A percentile compares a stretch with the other conserved stretches of the same genome.
Evolutionary conservation across 768 basidiomycete genomes (phyloP).

Genomic region (Sporobolomyces pararoseus): DNA sequence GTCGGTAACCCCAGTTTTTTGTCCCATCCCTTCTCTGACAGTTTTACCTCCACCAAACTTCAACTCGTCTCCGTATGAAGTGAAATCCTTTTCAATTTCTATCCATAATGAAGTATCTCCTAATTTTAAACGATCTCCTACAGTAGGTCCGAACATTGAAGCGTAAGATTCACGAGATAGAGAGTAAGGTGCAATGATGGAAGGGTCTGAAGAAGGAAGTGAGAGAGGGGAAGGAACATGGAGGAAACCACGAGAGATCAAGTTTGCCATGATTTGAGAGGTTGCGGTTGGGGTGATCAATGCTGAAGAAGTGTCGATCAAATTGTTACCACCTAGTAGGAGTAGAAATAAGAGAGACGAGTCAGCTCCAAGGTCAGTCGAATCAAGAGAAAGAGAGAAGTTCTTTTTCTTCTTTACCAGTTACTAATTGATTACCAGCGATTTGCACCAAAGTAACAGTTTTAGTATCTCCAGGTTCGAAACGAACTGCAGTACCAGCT

Average conservation of each 20-base stretch:
- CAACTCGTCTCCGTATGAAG: slow-evolving; percentile 89
- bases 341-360: not conserved
- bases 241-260: slow-evolving; percentile 64
- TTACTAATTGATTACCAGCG: slow-evolving; percentile 65
- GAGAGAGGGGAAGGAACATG: slow-evolving; percentile 50
- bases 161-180: slow-evolving; percentile 72
- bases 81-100: slow-evolving; percentile 83
- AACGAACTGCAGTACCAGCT: slow-evolving; percentile 90
- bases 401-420: too few relatives aligned
- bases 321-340: slow-evolving; percentile 54
- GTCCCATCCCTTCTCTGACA: slow-evolving; percentile 95
- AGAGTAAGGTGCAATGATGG: not conserved
- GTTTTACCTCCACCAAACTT: slow-evolving; percentile 97
- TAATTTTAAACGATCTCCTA: slow-evolving; percentile 79
- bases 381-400: not conserved
- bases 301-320: slow-evolving; percentile 54
- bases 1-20: slow-evolving; percentile 69
- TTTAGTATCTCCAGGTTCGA: slow-evolving; percentile 88
- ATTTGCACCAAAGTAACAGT: slow-evolving; percentile 77
- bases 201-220: not conserved
- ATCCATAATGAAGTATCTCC: slow-evolving; percentile 90
- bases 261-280: slow-evolving; percentile 35
- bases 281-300: slow-evolving; percentile 17
- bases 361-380: not conserved
- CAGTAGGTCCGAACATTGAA: slow-evolving; percentile 92